phyloP scores from a whole-genome alignment of 768 basidiomycete species.

The Lactarius tabidus region DNA sequence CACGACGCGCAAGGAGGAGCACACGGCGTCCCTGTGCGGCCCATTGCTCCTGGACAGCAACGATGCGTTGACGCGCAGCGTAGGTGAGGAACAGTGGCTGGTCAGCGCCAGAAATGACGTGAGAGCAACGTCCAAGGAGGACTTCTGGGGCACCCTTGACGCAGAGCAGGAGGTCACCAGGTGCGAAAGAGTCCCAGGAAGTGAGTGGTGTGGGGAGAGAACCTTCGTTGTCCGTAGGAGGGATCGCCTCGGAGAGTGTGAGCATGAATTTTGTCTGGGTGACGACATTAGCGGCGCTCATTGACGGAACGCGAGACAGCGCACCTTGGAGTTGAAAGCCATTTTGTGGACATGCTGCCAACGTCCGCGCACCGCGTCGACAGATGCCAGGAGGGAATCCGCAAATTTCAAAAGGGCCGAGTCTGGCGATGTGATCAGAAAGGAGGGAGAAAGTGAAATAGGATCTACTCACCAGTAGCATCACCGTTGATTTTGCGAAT shows the following conservation, averaged over 20 bases:
- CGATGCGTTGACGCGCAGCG: constrained; percentile 31
- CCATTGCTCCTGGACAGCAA: constrained; percentile 43
- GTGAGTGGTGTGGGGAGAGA: constrained; percentile 28
- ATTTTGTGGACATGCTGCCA: constrained; percentile 32
- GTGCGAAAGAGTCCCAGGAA: constrained; percentile 30
- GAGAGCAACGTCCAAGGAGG: constrained; percentile 40
- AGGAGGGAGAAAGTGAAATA: background rate
- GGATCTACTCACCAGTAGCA: constrained; percentile 42
- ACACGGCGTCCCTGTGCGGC: constrained; percentile 57
- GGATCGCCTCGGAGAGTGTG: constrained; percentile 36
- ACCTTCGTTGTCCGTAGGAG: background rate
- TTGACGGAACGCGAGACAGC: constrained; percentile 26
- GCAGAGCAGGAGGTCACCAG: constrained; percentile 33
- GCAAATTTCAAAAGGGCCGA: constrained; percentile 53
- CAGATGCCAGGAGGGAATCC: constrained; percentile 30
- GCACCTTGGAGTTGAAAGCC: constrained; percentile 40
- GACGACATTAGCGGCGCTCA: constrained; percentile 17
- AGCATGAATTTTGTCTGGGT: constrained; percentile 53
- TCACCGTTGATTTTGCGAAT: constrained; percentile 44
- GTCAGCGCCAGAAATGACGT: constrained; percentile 38
- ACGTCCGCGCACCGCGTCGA: constrained; percentile 10
- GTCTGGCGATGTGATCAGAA: constrained; percentile 33
- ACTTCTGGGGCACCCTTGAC: constrained; percentile 54
- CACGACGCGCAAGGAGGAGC: constrained; percentile 50
- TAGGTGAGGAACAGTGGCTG: constrained; percentile 33